Evolutionary conservation across 2,329 filamentous ascomycete genomes (phyloP).

Genomic region (Amylocarpus encephaloides): DNA sequence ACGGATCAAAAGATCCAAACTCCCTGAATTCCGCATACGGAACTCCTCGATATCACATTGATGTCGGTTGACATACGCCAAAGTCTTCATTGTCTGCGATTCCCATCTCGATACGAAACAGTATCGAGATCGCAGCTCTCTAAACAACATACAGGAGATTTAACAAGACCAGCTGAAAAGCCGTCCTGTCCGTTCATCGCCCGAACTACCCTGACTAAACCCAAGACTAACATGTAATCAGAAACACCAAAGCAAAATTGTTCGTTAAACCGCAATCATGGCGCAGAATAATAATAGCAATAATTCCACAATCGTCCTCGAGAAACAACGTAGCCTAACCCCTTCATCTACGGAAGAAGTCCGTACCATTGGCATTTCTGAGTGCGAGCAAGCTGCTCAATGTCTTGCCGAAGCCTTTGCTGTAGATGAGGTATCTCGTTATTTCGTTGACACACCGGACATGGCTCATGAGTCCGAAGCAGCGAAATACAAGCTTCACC

Average conservation of each 20-base stretch:
- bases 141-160: constrained; percentile 48
- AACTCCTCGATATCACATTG: constrained; percentile 34
- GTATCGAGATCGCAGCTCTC: constrained; percentile 52
- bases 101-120: constrained; percentile 48
- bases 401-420: constrained; percentile 74
- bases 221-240: constrained; percentile 10
- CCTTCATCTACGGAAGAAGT: constrained; percentile 44
- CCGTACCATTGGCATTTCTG: constrained; percentile 56
- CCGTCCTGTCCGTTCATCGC: constrained; percentile 23
- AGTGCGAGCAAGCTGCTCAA: constrained; percentile 64
- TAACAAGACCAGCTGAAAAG: constrained; percentile 30
- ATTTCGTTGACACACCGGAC: constrained; percentile 68
- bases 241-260: constrained; percentile 14
- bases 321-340: constrained; percentile 29
- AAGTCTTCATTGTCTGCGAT: constrained; percentile 46
- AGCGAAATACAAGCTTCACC: constrained; percentile 69
- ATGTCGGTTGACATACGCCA: constrained; percentile 54
- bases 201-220: background rate
- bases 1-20: constrained; percentile 12
- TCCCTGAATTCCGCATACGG: constrained; percentile 6
- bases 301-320: constrained; percentile 18
- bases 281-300: constrained; percentile 34
- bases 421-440: constrained; percentile 65
- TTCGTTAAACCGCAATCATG: constrained; percentile 26
- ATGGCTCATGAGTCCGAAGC: constrained; percentile 55